Evolutionary conservation across 2,329 filamentous ascomycete species (phyloP), one percentile per base, ranked within the genome.

Genomic region (Helotiales sp.): DNA sequence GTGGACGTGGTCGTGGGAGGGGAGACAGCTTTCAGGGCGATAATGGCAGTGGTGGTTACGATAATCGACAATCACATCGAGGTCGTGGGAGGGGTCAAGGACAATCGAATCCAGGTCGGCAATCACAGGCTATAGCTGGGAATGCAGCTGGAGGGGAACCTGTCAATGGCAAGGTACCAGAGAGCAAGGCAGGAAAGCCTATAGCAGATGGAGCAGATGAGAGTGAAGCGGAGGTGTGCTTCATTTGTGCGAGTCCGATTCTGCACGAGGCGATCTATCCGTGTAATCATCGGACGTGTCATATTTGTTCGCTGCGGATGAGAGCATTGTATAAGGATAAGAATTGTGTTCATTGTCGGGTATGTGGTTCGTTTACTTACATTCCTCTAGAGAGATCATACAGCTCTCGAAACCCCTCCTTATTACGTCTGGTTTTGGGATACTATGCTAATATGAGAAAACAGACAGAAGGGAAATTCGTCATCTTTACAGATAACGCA

Each of bases 271-370:
- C 93, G 9, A 86, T 99, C 63, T 87, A 93, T 30, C 93, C 95
- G 19, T 99, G 95, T 76, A 98, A 97, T 74, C 95, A 99, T 76
- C 84, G 90, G 57, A 97, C 93, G 49, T 99, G 95, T 72, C 95
- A 99, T 76, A 96, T 98, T 64, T 99, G 95, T 74, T 88, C 92
- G 9, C 77, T 99, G 66, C 85, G 95, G 59, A 85, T 98, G 84
- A 85, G 95, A 67, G 95, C 93, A 1, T 78, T 99, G 44, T 99
- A 98, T 76, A 98, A 97, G 79, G 96, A 87, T 59, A 96, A 96
- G 74, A 90, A 93, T 63, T 99, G 95, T 75, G 90, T 93, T n/a
- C 93, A 98, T 74, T 99, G 95, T 72, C 82, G 95, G 70, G 90
- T 93, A 81, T 66, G 88, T 79, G 27, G 40, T 31, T n/a, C 17